Percentiles rank a stretch among this genome's conserved stretches.
Conservation (phyloP, 2,329 filamentous ascomycete species). For the Colletotrichum magnum region DNA sequence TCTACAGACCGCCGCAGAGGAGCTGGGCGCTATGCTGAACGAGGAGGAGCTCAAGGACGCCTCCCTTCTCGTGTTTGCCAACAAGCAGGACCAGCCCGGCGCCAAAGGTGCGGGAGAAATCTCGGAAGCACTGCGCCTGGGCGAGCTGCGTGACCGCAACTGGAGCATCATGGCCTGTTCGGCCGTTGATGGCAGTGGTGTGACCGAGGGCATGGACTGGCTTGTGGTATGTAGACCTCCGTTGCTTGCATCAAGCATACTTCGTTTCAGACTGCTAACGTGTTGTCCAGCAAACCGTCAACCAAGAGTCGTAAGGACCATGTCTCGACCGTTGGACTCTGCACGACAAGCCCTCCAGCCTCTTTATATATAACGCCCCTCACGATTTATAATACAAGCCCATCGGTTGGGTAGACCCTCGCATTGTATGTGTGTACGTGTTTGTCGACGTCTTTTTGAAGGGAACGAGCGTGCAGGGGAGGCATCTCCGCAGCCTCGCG, state of each 20-base stretch:
- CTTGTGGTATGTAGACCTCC: slow-evolving; percentile 76
- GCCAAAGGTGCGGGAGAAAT: slow-evolving; percentile 98
- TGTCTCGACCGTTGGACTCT: slow-evolving; percentile 13
- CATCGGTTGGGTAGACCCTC: slow-evolving; percentile 34
- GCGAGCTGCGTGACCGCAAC: slow-evolving; percentile 94
- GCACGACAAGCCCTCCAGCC: slow-evolving; percentile 18
- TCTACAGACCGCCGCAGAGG: slow-evolving; percentile 91
- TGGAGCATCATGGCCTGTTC: slow-evolving; percentile 99
- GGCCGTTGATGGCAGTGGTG: slow-evolving; percentile 93
- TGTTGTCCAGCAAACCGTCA: slow-evolving; percentile 45
- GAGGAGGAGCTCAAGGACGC: slow-evolving; percentile 97
- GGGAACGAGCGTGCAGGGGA: neutral
- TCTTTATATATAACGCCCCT: slow-evolving; percentile 35
- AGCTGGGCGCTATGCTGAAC: slow-evolving; percentile 94
- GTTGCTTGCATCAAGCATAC: neutral
- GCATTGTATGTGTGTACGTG: slow-evolving; percentile 30
- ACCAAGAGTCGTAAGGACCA: slow-evolving; percentile 42
- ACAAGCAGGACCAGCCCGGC: slow-evolving; percentile 98
- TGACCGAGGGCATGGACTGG: slow-evolving; percentile 99
- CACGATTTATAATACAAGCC: slow-evolving; percentile 36
- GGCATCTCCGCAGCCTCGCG: neutral
- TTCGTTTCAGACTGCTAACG: slow-evolving; percentile 19
- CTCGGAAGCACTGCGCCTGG: slow-evolving; percentile 90
- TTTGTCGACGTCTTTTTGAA: slow-evolving; percentile 29
- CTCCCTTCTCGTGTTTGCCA: slow-evolving; percentile 93